Evolutionary conservation across 2,329 filamentous ascomycete species (phyloP).

Genomic region (Colletotrichum scovillei): DNA sequence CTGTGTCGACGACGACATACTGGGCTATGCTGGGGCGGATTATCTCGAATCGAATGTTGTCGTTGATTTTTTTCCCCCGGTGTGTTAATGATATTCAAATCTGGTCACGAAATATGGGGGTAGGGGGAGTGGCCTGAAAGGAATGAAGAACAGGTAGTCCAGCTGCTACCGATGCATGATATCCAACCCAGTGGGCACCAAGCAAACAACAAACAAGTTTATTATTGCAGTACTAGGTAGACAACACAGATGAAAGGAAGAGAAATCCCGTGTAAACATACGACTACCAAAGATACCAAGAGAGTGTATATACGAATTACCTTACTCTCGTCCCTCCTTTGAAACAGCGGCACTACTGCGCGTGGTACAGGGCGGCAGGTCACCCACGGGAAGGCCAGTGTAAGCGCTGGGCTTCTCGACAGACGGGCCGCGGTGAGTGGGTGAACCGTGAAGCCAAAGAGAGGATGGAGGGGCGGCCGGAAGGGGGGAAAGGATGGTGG

Average conservation of each 20-base stretch:
- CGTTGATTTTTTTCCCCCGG: background rate
- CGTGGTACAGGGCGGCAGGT: constrained; percentile 9
- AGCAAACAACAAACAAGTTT: constrained; percentile 22
- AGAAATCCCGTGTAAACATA: constrained; percentile 15
- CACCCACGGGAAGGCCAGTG: constrained; percentile 19
- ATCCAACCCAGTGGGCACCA: constrained; percentile 7
- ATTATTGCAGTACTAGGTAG: constrained; percentile 6
- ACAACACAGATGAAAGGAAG: constrained; percentile 12
- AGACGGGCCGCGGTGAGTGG: constrained; percentile 30
- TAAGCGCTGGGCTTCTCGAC: constrained; percentile 35
- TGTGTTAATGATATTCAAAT: background rate
- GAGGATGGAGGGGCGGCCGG: constrained; percentile 25
- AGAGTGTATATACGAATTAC: constrained; percentile 34
- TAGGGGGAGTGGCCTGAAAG: background rate
- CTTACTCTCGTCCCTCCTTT: constrained; percentile 11
- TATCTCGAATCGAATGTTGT: constrained; percentile 15
- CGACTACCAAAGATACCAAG: constrained; percentile 5
- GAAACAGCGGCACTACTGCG: constrained; percentile 1
- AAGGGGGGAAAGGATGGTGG: background rate
- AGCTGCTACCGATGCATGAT: constrained; percentile 34
- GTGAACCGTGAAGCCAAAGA: constrained; percentile 19
- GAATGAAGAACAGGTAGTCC: constrained; percentile 25
- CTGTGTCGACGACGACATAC: constrained; percentile 55
- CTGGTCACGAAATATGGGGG: constrained; percentile 13
- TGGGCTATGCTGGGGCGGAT: constrained; percentile 16